Evolutionary conservation across 108 stramenopile species (phyloP).

Genomic region (Chaetoceros tenuissimus): DNA sequence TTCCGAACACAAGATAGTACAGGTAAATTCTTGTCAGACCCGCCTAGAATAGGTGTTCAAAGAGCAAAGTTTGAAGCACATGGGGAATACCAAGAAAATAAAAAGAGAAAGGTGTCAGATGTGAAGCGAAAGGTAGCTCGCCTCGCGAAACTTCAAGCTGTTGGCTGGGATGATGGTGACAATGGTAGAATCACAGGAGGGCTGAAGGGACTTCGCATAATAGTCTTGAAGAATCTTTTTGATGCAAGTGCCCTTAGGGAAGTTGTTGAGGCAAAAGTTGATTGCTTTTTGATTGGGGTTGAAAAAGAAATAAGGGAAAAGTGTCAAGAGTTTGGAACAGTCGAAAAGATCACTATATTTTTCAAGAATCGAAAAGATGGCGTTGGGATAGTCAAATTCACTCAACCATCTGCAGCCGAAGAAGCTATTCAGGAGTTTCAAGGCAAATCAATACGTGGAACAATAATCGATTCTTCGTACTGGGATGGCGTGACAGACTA

Average conservation of each 20-base stretch:
- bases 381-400: slow-evolving; percentile 87
- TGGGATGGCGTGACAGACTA: slow-evolving; percentile 97
- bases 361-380: slow-evolving; percentile 60
- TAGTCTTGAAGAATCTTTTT: slow-evolving; percentile 88
- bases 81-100: slow-evolving; percentile 19
- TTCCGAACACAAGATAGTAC: slow-evolving; percentile 29
- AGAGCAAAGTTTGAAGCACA: slow-evolving; percentile 55
- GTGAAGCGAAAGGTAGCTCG: slow-evolving; percentile 73
- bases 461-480: slow-evolving; percentile 56
- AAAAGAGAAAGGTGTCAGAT: slow-evolving; percentile 28
- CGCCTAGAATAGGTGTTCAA: slow-evolving; percentile 14
- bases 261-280: slow-evolving; percentile 25
- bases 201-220: slow-evolving; percentile 84
- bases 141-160: slow-evolving; percentile 65
- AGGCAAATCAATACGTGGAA: slow-evolving; percentile 11
- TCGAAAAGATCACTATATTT: slow-evolving; percentile 94
- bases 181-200: slow-evolving; percentile 79
- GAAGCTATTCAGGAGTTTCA: slow-evolving; percentile 73
- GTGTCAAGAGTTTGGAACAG: slow-evolving; percentile 62
- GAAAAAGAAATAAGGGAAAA: slow-evolving; percentile 50
- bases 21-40: neutral
- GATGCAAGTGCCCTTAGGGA: slow-evolving; percentile 26
- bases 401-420: slow-evolving; percentile 68
- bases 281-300: slow-evolving; percentile 33
- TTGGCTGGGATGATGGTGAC: slow-evolving; percentile 79